Conservation (phyloP, 306 rosid species). For the Bauhinia variegata region DNA sequence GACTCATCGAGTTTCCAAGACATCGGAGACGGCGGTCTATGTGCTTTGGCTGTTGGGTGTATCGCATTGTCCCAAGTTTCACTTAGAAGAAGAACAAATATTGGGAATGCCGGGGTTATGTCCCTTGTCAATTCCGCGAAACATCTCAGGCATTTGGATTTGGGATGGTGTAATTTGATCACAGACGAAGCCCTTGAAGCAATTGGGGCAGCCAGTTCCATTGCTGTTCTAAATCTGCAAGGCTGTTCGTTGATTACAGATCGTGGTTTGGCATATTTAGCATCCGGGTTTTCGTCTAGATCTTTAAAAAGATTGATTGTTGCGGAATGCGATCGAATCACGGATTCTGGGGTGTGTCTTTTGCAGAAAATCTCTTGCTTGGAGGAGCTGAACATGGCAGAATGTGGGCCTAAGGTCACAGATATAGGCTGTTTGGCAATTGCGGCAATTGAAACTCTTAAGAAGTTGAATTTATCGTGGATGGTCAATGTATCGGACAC, state of each 20-base stretch:
- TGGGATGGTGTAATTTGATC: conserved; percentile 29
- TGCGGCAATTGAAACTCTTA: conserved; percentile 22
- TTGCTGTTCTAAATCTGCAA: conserved; percentile 32
- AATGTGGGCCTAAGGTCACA: conserved; percentile 41
- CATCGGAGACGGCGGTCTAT: conserved; percentile 30
- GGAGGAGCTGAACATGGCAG: conserved; percentile 44
- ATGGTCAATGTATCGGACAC: conserved; percentile 35
- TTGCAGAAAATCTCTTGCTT: conserved; percentile 24
- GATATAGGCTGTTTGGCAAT: conserved; percentile 34
- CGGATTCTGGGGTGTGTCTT: conserved; percentile 27
- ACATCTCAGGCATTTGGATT: conserved; percentile 33
- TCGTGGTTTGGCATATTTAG: conserved; percentile 28
- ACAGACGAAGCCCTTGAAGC: conserved; percentile 34
- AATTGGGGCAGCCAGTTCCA: conserved; percentile 15
- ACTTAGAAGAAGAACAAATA: conserved; percentile 29
- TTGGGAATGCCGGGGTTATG: conserved; percentile 12
- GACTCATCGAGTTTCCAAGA: conserved; percentile 3
- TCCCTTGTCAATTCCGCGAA: conserved; percentile 10
- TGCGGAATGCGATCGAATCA: conserved; percentile 36
- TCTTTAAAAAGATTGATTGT: conserved; percentile 30
- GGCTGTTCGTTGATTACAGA: conserved; percentile 36
- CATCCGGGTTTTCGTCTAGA: conserved; percentile 31
- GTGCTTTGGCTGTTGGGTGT: conserved; percentile 30
- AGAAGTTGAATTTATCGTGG: conserved; percentile 34
- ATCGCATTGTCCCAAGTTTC: conserved; percentile 15